Base-by-base conservation (phyloP, 1,284 basidiomycete species). In the Rhodotorula sp. region DNA sequence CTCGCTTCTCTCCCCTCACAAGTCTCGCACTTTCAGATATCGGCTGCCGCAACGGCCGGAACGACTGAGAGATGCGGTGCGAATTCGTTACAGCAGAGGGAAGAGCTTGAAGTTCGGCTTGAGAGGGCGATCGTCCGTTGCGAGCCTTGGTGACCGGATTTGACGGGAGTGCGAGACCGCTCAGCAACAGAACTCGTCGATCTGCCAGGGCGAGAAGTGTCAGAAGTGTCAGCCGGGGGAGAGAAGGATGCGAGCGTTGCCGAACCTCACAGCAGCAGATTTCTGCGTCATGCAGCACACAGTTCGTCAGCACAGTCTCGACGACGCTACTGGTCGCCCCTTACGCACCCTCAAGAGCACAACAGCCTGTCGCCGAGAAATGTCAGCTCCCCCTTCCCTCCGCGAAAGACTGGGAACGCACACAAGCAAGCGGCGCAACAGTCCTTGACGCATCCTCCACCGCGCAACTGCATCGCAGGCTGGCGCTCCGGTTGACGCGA, bases 371-470 rank as follows among this genome's bases (percentile, higher is more conserved):
- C 24, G 24, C 8, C 16, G 31, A 34, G 7, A 4, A 4, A 9
- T 1, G 20, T 55, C 54, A 55, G 54, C 30, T 22, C 54, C 11
- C 30, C 1, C 24, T 55, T 24, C 18, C 34, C 22, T 8, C 8
- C 22, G 31, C 22, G 34, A 15, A n/a, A 15, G 54, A 26, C 9
- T 10, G 0, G 4, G n/a, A 24, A 26, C 55, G 24, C 30, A 57
- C 58, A 59, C 9, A 59, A 44, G 58, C 58, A 59, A n/a, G 10
- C 9, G 6, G 30, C 58, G 28, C 58, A 48, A 28, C 58, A 59
- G 46, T 59, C 58, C 28, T 59, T 50, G 46, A 59, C 58, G 58
- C 58, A 59, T 22, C 58, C 58, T 9, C 58, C 58, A 15, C 58
- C 58, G 18, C 58, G 58, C 22, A 59, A 6, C 22, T 59, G 46